phyloP scores from a whole-genome alignment of 148 eudicot species.

The Rhododendron ovatum region DNA sequence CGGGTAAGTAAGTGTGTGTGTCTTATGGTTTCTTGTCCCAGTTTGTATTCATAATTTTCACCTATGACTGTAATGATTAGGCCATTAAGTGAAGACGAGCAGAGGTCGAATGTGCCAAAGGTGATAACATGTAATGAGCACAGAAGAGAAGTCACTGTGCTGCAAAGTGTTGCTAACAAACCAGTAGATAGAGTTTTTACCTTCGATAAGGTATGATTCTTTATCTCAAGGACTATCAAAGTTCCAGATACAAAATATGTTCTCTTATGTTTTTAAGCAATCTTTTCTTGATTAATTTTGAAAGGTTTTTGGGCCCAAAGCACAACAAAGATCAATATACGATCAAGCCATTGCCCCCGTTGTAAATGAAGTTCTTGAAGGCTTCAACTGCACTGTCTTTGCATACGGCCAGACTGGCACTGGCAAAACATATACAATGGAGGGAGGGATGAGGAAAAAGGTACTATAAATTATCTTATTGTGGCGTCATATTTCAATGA shows the following conservation, averaged over 20 bases:
- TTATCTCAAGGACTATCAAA: not conserved
- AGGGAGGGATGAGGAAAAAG: conserved; percentile 83
- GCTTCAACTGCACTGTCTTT: conserved; percentile 85
- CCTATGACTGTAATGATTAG: conserved; percentile 25
- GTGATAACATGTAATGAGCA: conserved; percentile 60
- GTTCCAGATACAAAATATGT: not conserved
- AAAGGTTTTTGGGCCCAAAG: conserved; percentile 82
- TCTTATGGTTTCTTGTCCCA: not conserved
- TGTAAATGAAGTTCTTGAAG: conserved; percentile 81
- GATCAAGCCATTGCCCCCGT: conserved; percentile 82
- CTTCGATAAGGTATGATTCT: conserved; percentile 68
- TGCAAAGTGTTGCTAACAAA: conserved; percentile 50
- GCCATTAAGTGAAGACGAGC: conserved; percentile 81
- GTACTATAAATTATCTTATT: conserved; percentile 21
- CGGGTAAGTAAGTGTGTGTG: not conserved
- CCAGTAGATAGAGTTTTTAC: conserved; percentile 75
- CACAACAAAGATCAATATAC: conserved; percentile 76
- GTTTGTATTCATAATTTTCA: not conserved
- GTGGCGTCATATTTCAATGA: not conserved
- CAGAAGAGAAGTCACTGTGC: conserved; percentile 57
- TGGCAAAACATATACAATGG: conserved; percentile 93
- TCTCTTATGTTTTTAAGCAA: not conserved
- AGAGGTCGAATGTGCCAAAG: conserved; percentile 50
- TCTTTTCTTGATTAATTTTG: conserved; percentile 5
- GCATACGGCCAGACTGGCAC: conserved; percentile 95